These are phyloP conservation scores for Russula compacta DNA, from an alignment of 768 basidiomycete species.

Conservation along the genomic window DNA sequence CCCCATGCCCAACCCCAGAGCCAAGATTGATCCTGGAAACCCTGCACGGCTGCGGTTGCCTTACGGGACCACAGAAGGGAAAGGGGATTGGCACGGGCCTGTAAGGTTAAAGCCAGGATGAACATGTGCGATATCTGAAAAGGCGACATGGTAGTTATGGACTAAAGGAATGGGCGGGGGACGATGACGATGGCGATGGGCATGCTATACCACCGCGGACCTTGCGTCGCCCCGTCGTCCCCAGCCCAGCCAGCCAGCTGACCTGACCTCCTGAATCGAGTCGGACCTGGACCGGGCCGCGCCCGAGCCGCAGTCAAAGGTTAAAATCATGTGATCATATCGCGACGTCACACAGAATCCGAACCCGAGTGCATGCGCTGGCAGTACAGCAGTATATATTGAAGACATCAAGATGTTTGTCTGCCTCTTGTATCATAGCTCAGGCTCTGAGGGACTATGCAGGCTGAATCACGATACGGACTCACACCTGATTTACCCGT, in stretches of 20 bases:
- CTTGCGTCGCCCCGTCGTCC: neutral
- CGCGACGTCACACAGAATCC: too few relatives aligned
- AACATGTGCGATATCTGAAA: neutral
- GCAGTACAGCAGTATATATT: too few relatives aligned
- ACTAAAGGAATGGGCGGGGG: neutral
- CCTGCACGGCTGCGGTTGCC: conserved; percentile 20
- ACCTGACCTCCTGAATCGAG: too few relatives aligned
- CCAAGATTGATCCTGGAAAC: conserved; percentile 26
- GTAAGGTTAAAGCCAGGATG: conserved; percentile 1
- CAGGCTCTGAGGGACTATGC: neutral
- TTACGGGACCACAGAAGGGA: conserved; percentile 26
- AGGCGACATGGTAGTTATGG: neutral
- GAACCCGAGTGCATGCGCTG: too few relatives aligned
- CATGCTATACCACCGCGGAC: neutral
- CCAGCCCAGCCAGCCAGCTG: too few relatives aligned
- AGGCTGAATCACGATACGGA: neutral
- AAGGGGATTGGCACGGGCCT: neutral
- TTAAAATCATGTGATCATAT: too few relatives aligned
- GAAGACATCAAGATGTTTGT: too few relatives aligned
- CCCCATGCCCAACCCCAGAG: conserved; percentile 35
- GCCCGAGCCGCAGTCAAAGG: too few relatives aligned
- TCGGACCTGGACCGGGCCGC: too few relatives aligned
- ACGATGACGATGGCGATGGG: neutral
- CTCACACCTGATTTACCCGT: neutral
- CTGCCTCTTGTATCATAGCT: too few relatives aligned